Conservation (phyloP, 139 green algal species). For the Tetraselmis striata region DNA sequence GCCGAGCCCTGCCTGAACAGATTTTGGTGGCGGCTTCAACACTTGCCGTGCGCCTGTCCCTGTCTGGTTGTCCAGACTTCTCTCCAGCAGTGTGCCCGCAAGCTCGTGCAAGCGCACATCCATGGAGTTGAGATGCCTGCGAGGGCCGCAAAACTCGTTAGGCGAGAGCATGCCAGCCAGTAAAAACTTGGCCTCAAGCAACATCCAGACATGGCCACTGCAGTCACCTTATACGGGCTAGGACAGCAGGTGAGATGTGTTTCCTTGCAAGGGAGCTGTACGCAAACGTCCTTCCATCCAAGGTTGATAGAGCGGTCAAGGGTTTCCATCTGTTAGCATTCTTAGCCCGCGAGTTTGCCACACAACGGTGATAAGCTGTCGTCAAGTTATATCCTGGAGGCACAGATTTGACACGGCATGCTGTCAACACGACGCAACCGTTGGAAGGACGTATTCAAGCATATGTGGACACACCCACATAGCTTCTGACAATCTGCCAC, state of each 20-base stretch:
- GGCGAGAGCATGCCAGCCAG: background rate
- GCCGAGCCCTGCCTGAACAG: background rate
- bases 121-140: slow-evolving; percentile 27
- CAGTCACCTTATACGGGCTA: slow-evolving; percentile 32
- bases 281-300: background rate
- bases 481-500: too few species aligned
- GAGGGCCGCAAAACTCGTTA: background rate
- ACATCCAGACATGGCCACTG: background rate
- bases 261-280: slow-evolving; percentile 37
- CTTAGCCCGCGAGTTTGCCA: background rate
- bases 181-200: background rate
- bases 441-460: background rate
- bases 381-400: background rate
- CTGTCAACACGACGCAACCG: background rate
- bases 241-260: slow-evolving; percentile 27
- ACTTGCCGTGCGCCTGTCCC: background rate
- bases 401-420: background rate
- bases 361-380: background rate
- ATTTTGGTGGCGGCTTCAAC: background rate
- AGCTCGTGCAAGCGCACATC: slow-evolving; percentile 30
- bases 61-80: background rate
- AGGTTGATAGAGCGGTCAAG: background rate
- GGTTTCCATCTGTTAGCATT: slow-evolving; percentile 13
- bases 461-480: too few species aligned
- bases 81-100: slow-evolving; percentile 18